Evolutionary conservation across 1,284 basidiomycete genomes (phyloP).

Genomic region (Stereum hirsutum): DNA sequence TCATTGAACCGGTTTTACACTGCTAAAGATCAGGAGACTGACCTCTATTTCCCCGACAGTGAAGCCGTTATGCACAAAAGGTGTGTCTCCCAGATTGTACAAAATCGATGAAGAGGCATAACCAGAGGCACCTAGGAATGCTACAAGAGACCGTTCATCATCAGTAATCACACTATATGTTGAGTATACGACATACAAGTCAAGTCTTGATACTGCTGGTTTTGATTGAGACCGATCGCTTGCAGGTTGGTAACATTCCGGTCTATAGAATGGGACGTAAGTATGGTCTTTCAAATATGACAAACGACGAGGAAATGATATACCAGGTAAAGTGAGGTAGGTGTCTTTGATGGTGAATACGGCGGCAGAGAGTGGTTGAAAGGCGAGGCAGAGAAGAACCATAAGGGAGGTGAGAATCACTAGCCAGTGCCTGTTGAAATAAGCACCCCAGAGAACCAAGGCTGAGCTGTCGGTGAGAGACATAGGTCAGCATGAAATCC

Average conservation of each 20-base stretch:
- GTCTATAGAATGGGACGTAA: slow-evolving; percentile 16
- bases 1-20: no score
- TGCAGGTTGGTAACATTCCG: slow-evolving; percentile 24
- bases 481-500: no score
- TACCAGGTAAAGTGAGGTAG: slow-evolving; percentile 28
- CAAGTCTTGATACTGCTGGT: slow-evolving; percentile 32
- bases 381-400: slow-evolving; percentile 32
- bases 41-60: slow-evolving; percentile 38
- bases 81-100: slow-evolving; percentile 32
- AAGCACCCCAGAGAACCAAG: no score
- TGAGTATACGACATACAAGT: slow-evolving; percentile 25
- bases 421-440: slow-evolving; percentile 37
- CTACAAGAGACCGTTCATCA: slow-evolving; percentile 15
- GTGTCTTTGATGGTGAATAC: slow-evolving; percentile 35
- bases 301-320: not conserved
- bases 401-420: slow-evolving; percentile 37
- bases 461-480: no score
- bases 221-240: slow-evolving; percentile 33
- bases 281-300: not conserved
- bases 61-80: slow-evolving; percentile 33
- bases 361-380: slow-evolving; percentile 42
- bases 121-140: slow-evolving; percentile 42
- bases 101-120: slow-evolving; percentile 38
- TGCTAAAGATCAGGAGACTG: slow-evolving; percentile 1
- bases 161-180: not conserved